A percentile compares a stretch with the other conserved stretches of the same genome.
phyloP scores from a whole-genome alignment of 768 basidiomycete species.

The Russula compacta region DNA sequence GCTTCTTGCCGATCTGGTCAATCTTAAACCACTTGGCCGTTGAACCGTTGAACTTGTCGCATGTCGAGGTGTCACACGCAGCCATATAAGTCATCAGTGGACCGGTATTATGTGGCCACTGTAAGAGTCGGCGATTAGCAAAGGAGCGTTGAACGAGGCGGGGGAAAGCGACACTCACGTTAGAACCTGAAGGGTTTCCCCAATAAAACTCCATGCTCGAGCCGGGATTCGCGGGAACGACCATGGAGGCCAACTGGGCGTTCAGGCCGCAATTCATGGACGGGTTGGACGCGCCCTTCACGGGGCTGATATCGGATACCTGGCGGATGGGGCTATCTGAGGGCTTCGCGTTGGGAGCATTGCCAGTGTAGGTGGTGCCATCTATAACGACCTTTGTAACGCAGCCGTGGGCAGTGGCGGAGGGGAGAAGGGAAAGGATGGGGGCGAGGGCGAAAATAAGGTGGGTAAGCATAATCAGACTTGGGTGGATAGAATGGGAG shows the following conservation, averaged over 20 bases:
- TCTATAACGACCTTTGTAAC: constrained; percentile 16
- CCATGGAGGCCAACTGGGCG: constrained; percentile 37
- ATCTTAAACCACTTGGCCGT: constrained; percentile 68
- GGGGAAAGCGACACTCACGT: constrained; percentile 20
- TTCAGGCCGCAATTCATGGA: constrained; percentile 50
- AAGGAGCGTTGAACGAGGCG: not conserved
- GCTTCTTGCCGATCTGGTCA: constrained; percentile 24
- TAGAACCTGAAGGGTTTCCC: constrained; percentile 33
- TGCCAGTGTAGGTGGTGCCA: constrained; percentile 12
- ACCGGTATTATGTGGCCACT: constrained; percentile 54
- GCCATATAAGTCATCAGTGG: constrained; percentile 73
- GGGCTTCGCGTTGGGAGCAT: constrained; percentile 9
- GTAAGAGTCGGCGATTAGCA: not conserved
- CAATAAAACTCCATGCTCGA: constrained; percentile 44
- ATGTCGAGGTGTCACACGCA: constrained; percentile 43
- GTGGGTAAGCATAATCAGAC: not conserved
- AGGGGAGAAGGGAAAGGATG: constrained; percentile 19
- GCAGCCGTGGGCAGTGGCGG: constrained; percentile 12
- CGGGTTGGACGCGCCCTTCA: constrained; percentile 46
- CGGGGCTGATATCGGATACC: constrained; percentile 33
- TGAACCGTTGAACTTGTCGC: constrained; percentile 51
- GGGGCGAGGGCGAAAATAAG: constrained; percentile 17
- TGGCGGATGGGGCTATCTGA: constrained; percentile 30
- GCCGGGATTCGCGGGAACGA: constrained; percentile 51
- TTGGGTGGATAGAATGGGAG: not conserved